A percentile compares a stretch with the other conserved stretches of the same genome.
Evolutionary conservation across 257 asterid genomes (phyloP).

Genomic region (Nyctanthes arbortristis): DNA sequence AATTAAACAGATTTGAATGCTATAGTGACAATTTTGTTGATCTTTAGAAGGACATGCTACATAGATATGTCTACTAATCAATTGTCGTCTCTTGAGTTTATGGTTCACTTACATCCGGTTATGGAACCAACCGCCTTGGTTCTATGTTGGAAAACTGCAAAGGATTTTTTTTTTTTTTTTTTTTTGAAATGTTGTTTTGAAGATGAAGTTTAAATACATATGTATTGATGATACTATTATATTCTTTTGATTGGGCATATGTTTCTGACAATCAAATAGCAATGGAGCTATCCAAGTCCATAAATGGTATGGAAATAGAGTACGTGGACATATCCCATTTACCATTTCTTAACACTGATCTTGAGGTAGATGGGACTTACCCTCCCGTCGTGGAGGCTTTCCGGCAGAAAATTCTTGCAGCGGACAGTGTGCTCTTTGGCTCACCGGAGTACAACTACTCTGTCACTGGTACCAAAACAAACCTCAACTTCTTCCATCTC

Average conservation of each 20-base stretch:
- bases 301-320: constrained; percentile 71
- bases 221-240: neutral
- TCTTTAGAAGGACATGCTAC: neutral
- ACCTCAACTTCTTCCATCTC: neutral
- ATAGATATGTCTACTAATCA: neutral
- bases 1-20: too few relatives aligned
- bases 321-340: constrained; percentile 67
- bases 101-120: neutral
- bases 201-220: neutral
- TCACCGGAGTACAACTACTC: constrained; percentile 95
- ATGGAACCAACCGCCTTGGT: too few relatives aligned
- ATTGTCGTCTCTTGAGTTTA: neutral
- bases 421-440: constrained; percentile 75
- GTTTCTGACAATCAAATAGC: constrained; percentile 35
- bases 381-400: constrained; percentile 82
- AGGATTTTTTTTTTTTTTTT: neutral
- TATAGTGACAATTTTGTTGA: too few relatives aligned
- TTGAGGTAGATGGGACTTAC: constrained; percentile 67
- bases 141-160: neutral
- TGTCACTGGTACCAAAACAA: constrained; percentile 50
- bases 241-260: neutral
- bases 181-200: neutral
- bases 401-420: constrained; percentile 71
- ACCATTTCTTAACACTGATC: constrained; percentile 79
- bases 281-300: constrained; percentile 53